Base-by-base conservation (phyloP, 192 early-diverging fungal species). In the Entomortierella lignicola region DNA sequence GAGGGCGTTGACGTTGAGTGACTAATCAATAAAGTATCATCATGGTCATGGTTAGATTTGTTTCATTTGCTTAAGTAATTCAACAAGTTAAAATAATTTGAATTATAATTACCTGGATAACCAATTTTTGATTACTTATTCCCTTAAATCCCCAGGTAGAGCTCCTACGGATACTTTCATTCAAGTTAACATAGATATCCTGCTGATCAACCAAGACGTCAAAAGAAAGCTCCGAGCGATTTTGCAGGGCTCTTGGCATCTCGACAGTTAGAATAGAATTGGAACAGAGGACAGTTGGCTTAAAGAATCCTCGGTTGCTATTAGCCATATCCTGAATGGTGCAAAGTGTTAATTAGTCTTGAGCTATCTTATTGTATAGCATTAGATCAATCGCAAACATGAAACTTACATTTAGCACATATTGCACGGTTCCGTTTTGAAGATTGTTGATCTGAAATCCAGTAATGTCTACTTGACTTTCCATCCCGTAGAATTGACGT, bases 191-290 rank as follows among this genome's bases (percentile, higher is more conserved):
- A 37, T 27, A 56, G 15, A 77, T 29, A 17, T 77, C 72, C 23
- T 77, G 72, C 15, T 68, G 65, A 61, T 77, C 65, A 20, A 77
- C 26, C 34, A 50, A 12, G 17, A 54, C 66, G n/a, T 77, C 65
- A 1, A 77, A 21, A 0, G 43, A 61, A 3, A 77, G 43, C 26
- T 77, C 72, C 7, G 43, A 15, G 2, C 60, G 32, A 37, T 54
- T 44, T 13, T 31, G 52, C 15, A 39, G 23, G 23, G 65, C 32
- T 21, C 25, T 54, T 13, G 72, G 72, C 60, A 77, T 68, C 54
- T 77, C 72, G 18, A 77, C 63, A 0, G 72, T 77, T 50, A 77
- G 26, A 13, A 77, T 68, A 0, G 72, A 77, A 25, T 52, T 47
- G 8, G 72, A 77, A 18, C 72, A 77, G 4, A 77, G 53, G 26